These are phyloP conservation scores for Yamadazyma membranifaciens DNA, from an alignment of 1,139 yeast species.

Conservation along the genomic window DNA sequence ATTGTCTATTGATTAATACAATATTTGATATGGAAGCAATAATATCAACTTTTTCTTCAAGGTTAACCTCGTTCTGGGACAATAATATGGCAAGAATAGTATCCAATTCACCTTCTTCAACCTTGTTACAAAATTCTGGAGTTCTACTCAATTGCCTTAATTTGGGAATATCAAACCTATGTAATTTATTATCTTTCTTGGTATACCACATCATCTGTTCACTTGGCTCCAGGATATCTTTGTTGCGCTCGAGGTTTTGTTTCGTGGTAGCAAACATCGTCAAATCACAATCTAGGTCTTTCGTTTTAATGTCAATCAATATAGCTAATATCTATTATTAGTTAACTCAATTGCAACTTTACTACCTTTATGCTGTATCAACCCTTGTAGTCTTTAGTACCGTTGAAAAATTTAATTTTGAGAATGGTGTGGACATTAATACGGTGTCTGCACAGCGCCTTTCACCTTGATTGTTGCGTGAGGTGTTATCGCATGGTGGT, in stretches of 20 bases:
- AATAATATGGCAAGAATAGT: slow-evolving; percentile 16
- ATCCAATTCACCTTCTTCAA: slow-evolving; percentile 18
- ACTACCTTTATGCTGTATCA: too few relatives aligned
- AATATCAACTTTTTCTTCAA: slow-evolving; percentile 19
- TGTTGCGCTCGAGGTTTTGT: too few relatives aligned
- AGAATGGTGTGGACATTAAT: not conserved
- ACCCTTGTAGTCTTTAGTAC: too few relatives aligned
- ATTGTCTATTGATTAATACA: slow-evolving; percentile 23
- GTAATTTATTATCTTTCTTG: not conserved
- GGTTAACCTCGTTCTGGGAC: slow-evolving; percentile 2
- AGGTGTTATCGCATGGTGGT: too few relatives aligned
- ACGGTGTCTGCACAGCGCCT: not conserved
- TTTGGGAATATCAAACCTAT: slow-evolving; percentile 1
- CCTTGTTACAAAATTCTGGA: slow-evolving; percentile 21
- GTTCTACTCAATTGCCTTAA: slow-evolving; percentile 20
- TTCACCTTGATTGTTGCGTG: too few relatives aligned
- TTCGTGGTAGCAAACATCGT: too few relatives aligned
- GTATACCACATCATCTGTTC: slow-evolving; percentile 1
- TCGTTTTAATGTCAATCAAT: too few relatives aligned
- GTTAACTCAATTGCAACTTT: too few relatives aligned
- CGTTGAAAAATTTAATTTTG: too few relatives aligned
- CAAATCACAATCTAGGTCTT: too few relatives aligned
- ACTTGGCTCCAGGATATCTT: too few relatives aligned
- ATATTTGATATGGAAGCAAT: slow-evolving; percentile 21
- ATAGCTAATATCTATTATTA: too few relatives aligned